Evolutionary conservation across 2,329 filamentous ascomycete genomes (phyloP), one percentile per base, ranked within the genome.

Genomic region (Diaporthe sp.): DNA sequence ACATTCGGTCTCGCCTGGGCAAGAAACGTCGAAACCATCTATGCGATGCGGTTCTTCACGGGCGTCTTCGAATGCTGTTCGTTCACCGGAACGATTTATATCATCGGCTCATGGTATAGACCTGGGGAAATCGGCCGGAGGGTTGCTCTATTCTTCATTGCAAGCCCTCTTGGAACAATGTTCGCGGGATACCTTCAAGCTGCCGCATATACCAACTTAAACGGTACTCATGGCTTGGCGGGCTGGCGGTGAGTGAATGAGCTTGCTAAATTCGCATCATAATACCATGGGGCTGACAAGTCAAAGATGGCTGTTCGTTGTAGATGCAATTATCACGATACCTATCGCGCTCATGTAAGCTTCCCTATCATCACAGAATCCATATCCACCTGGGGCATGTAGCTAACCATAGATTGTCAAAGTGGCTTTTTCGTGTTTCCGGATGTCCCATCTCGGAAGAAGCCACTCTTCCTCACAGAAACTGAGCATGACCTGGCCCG

Each of bases 111-210:
- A 2, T 85, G 83, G 83, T 84, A 84, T 68, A 83, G 80, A 25
- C 82, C 81, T 20, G 70, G 75, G 4, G 83, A 85, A 44, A 83
- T 84, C 0, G 88, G 86, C 61, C 88, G 89, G 74, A 82, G 88
- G 4, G 85, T 87, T 0, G 87, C 87, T 0, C 83, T 88, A 1
- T 89, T 88, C 83, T 89, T 84, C 58, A 84, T 87, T 2, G 86
- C 86, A 6, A 88, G 87, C n/a, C 87, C 86, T 0, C 82, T 89
- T 0, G 87, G 87, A 0, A 84, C 85, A 4, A 88, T 89, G 86
- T 87, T 89, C 70, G 86, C 86, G 67, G 87, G 87, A 1, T 84
- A 85, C 37, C 78, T 85, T 0, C 83, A 84, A 78, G 81, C 83
- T 1, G 82, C 80, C 0, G 87, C 87, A 0, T 89, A 90, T 78